Evolutionary conservation across 2,329 filamentous ascomycete genomes (phyloP), one percentile per base, ranked within the genome.

Genomic region (Cryphonectria radicalis): DNA sequence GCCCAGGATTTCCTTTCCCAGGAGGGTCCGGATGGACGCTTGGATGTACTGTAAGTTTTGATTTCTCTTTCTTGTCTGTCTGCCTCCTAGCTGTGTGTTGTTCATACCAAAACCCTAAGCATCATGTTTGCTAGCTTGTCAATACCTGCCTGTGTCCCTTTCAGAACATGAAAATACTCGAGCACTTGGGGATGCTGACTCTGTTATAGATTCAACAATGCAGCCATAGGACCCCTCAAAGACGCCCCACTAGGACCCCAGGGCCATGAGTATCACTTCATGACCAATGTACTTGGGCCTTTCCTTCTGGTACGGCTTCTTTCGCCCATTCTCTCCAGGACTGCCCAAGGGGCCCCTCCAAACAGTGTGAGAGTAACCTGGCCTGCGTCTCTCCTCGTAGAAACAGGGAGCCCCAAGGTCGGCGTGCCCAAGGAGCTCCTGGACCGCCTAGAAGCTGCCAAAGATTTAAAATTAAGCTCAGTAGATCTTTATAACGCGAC

Each of bases 251-350:
- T n/a, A 10, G 74, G 72, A 10, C 59, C 40, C 4, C 74, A 76
- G 65, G 76, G 75, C 8, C 67, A 74, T 46, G 76, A 77, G 68
- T 75, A 76, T 17, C 76, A 75, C 46, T 74, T 77, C n/a, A 68
- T 68, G 17, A 71, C 72, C 11, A 77, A 76, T 32, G 73, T 73
- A 7, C 53, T 76, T 3, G 75, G 76, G 0, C 63, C 70, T n/a
- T 53, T 53, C 46, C 4, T 77, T 0, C 55, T 77, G 28, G 74
- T 73, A 3, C 68, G 70, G 35, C 72, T 76, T 13, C 72, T 77
- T 4, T 69, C 63, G 19, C 75, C 75, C 10, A 73, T 75, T 3
- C 65, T 77, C n/a, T 63, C 70, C 6, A 69, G 63, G 6, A 76
- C 76, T 17, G 75, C 75, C 3, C 66, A 71, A 35, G 43, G 40